Percentiles rank a stretch among this genome's conserved stretches.
Conservation (phyloP, 139 green algal genomes). For the Auxenochlorella protothecoides region DNA sequence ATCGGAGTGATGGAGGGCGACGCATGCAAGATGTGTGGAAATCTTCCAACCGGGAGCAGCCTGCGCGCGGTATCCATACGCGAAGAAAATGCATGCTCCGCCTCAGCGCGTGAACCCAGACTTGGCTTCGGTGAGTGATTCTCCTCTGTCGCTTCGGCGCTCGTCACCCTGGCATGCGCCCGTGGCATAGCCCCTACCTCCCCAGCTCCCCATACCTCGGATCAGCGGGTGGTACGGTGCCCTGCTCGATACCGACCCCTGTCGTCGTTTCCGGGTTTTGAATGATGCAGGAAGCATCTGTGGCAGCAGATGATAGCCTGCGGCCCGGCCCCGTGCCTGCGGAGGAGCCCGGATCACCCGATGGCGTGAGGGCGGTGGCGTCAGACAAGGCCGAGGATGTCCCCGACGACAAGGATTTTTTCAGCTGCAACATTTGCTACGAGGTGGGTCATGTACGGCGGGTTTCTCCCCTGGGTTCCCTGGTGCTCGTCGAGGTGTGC, state of each 20-base stretch:
- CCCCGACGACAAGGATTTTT: conserved; percentile 30
- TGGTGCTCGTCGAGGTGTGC: neutral
- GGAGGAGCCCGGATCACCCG: neutral
- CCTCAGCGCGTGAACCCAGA: no score
- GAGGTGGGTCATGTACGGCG: conserved; percentile 31
- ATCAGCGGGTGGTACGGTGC: no score
- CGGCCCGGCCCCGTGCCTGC: neutral
- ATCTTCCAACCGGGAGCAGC: no score
- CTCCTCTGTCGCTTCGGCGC: no score
- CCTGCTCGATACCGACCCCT: neutral
- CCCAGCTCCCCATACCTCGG: no score
- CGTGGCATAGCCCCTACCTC: no score
- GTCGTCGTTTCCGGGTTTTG: neutral
- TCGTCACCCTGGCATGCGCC: no score
- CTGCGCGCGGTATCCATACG: no score
- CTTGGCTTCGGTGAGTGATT: no score
- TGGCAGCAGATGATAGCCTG: neutral
- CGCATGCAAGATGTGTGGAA: no score
- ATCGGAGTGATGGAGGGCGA: no score
- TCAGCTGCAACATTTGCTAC: conserved; percentile 95
- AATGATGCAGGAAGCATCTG: neutral
- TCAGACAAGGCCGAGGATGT: conserved; percentile 6
- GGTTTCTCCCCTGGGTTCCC: neutral
- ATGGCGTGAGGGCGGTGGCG: conserved; percentile 5
- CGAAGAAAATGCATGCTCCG: no score